Evolutionary conservation across 371 early-diverging fungal species (phyloP).

Genomic region (Syncephalastrum monosporum): DNA sequence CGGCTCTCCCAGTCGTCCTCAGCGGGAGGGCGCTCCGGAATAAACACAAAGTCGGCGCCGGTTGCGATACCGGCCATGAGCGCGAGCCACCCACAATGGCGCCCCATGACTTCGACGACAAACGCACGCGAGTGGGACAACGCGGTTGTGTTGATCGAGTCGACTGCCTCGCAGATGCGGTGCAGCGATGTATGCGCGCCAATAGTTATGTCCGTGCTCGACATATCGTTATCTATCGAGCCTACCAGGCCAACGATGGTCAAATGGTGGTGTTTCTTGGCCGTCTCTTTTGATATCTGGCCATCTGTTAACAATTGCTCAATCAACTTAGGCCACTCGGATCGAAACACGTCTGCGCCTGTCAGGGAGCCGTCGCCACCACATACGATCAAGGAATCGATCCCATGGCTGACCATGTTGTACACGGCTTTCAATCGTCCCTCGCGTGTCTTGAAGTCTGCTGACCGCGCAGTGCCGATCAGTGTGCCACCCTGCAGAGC

Average conservation of each 20-base stretch:
- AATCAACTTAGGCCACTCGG: conserved; percentile 90
- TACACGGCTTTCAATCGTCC: conserved; percentile 89
- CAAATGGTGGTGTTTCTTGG: conserved; percentile 60
- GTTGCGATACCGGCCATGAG: conserved; percentile 92
- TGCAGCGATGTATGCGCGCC: conserved; percentile 97
- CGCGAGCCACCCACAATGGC: conserved; percentile 99
- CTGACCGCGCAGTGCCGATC: conserved; percentile 95
- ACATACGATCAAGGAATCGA: conserved; percentile 95
- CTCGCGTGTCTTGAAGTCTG: conserved; percentile 80
- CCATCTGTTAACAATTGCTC: conserved; percentile 67
- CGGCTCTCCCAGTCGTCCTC: conserved; percentile 80
- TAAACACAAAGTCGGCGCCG: conserved; percentile 95
- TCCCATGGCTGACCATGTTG: conserved; percentile 89
- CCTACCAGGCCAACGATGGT: conserved; percentile 98
- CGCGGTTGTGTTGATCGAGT: conserved; percentile 94
- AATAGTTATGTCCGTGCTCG: conserved; percentile 95
- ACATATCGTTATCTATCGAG: conserved; percentile 97
- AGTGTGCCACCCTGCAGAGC: conserved; percentile 89
- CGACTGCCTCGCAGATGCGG: conserved; percentile 96
- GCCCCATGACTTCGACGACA: conserved; percentile 99
- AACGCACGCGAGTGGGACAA: conserved; percentile 97
- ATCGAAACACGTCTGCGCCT: conserved; percentile 92
- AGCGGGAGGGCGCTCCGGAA: conserved; percentile 93
- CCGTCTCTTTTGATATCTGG: conserved; percentile 61
- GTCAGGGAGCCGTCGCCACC: conserved; percentile 99